A percentile compares a stretch with the other conserved stretches of the same genome.
Evolutionary conservation across 768 basidiomycete genomes (phyloP).

Genomic region (Mycena galopus): DNA sequence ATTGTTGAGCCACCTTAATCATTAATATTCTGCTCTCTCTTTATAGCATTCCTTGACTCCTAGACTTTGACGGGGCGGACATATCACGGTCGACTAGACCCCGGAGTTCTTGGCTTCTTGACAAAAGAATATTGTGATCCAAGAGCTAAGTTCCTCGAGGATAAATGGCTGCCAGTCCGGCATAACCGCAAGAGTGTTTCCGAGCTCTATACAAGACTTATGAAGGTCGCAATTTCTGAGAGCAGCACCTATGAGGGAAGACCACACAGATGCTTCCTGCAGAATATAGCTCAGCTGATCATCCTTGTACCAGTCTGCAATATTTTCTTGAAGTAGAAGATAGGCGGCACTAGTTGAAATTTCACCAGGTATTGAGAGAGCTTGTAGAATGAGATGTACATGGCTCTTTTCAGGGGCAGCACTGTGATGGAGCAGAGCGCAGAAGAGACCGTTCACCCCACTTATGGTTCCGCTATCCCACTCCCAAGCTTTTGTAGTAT

Average conservation of each 20-base stretch:
- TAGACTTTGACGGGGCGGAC: too few relatives aligned
- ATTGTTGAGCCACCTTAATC: too few relatives aligned
- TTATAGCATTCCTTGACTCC: too few relatives aligned
- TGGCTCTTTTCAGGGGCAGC: not conserved
- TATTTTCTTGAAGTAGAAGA: not conserved
- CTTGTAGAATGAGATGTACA: not conserved
- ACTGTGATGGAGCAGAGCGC: not conserved
- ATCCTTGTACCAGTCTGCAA: not conserved
- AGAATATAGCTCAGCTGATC: not conserved
- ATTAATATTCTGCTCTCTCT: too few relatives aligned
- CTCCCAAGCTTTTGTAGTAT: not conserved
- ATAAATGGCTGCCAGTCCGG: conserved; percentile 1
- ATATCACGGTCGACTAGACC: too few relatives aligned
- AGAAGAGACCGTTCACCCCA: not conserved
- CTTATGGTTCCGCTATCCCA: not conserved
- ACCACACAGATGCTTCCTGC: not conserved
- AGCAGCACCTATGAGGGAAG: not conserved
- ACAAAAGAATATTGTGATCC: conserved; percentile 13
- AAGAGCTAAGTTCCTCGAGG: not conserved
- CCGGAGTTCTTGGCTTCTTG: not conserved
- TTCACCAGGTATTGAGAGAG: not conserved
- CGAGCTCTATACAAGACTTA: not conserved
- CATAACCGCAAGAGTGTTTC: not conserved
- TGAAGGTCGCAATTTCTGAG: not conserved
- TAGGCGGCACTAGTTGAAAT: not conserved